Conservation (phyloP, 2,329 filamentous ascomycete species). For the Calonectria montana region DNA sequence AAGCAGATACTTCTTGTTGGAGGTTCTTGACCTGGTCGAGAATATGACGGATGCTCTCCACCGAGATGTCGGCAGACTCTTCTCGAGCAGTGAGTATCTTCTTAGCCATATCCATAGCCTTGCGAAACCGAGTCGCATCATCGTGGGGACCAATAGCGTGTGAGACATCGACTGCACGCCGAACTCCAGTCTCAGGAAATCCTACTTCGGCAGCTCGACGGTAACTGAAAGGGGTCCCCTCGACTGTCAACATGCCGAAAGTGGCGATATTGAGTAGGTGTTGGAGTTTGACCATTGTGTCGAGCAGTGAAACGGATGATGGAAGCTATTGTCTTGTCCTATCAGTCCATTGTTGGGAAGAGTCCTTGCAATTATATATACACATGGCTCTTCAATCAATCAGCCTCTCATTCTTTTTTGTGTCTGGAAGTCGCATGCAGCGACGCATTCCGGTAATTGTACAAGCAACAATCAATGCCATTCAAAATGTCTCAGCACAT, state of each 20-base stretch:
- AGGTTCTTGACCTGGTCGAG: conserved; percentile 44
- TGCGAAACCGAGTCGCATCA: conserved; percentile 24
- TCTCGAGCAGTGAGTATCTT: conserved; percentile 41
- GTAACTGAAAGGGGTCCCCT: conserved; percentile 27
- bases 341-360: not conserved
- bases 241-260: conserved; percentile 12
- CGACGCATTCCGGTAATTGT: conserved; percentile 48
- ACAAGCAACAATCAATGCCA: conserved; percentile 31
- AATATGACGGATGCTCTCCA: conserved; percentile 39
- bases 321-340: conserved; percentile 9
- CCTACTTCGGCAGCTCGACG: conserved; percentile 16
- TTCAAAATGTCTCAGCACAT: conserved; percentile 35
- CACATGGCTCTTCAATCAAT: not conserved
- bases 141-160: conserved; percentile 10
- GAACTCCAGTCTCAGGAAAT: conserved; percentile 10
- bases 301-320: not conserved
- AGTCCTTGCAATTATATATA: conserved; percentile 35
- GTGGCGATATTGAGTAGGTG: conserved; percentile 33
- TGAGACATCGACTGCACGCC: not conserved
- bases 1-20: conserved; percentile 41
- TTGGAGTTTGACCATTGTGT: conserved; percentile 38
- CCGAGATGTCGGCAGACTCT: conserved; percentile 40
- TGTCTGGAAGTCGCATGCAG: conserved; percentile 40
- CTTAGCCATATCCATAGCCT: conserved; percentile 31
- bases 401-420: not conserved